phyloP scores from a whole-genome alignment of 495 filamentous ascomycete species.

The Eremomyces bilateralis region DNA sequence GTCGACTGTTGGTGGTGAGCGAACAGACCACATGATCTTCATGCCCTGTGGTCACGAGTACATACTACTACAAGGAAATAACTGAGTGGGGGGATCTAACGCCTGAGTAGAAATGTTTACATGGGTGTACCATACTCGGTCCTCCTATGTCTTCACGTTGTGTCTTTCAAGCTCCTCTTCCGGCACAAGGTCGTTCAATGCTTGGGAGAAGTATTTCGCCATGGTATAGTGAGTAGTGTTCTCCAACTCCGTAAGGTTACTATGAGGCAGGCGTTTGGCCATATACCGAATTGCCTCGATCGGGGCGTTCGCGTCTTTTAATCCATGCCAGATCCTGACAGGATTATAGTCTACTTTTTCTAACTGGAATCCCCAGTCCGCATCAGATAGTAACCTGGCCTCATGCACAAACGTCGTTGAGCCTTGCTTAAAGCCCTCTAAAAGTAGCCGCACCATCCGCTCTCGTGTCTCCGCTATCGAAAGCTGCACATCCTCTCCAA shows the following conservation, averaged over 20 bases:
- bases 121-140: too few species aligned
- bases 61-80: too few species aligned
- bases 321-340: constrained; percentile 21
- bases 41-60: too few species aligned
- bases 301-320: constrained; percentile 15
- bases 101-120: too few species aligned
- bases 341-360: constrained; percentile 14
- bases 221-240: background rate
- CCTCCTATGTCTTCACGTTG: too few species aligned
- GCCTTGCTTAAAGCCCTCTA: constrained; percentile 17
- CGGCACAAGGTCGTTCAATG: too few species aligned
- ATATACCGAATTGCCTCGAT: constrained; percentile 5
- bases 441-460: constrained; percentile 2
- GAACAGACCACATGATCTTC: too few species aligned
- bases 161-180: too few species aligned
- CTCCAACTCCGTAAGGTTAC: background rate
- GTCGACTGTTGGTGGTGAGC: too few species aligned
- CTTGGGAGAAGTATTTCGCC: too few species aligned
- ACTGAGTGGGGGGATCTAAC: too few species aligned
- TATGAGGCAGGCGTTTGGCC: background rate
- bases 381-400: constrained; percentile 10
- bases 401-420: constrained; percentile 12
- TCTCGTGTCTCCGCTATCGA: background rate
- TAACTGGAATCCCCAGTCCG: constrained; percentile 19
- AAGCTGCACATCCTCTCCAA: background rate